Evolutionary conservation across 2,329 filamentous ascomycete species (phyloP).

Genomic region (Hypomyces rosellus): DNA sequence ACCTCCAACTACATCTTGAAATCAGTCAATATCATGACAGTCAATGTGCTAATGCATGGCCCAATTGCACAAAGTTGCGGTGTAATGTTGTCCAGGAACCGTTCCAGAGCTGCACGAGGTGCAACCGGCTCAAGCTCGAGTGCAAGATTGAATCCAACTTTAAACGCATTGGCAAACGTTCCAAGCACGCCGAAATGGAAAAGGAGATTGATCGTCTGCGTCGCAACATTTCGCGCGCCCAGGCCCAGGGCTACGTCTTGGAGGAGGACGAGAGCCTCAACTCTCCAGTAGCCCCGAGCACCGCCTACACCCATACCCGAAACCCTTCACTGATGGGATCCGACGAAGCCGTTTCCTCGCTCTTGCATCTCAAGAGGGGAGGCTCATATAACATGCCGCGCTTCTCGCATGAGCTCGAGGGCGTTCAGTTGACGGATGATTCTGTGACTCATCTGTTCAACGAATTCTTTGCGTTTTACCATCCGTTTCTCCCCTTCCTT

Average conservation of each 20-base stretch:
- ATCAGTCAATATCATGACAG: background rate
- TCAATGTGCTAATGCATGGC: constrained; percentile 1
- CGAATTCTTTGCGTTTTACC: constrained; percentile 70
- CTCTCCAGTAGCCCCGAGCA: constrained; percentile 48
- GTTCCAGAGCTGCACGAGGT: constrained; percentile 70
- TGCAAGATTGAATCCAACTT: constrained; percentile 79
- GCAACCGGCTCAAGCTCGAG: constrained; percentile 70
- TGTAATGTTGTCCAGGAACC: constrained; percentile 81
- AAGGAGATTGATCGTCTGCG: constrained; percentile 68
- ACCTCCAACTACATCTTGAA: background rate
- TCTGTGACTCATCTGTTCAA: constrained; percentile 59
- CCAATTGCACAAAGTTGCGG: constrained; percentile 50
- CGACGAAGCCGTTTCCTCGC: constrained; percentile 61
- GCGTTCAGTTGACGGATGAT: constrained; percentile 58
- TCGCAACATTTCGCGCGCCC: constrained; percentile 54
- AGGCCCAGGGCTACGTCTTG: constrained; percentile 50
- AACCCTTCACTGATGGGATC: constrained; percentile 61
- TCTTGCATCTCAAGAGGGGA: constrained; percentile 60
- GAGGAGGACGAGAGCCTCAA: constrained; percentile 53
- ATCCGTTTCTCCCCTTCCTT: constrained; percentile 72
- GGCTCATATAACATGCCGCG: constrained; percentile 55
- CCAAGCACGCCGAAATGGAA: constrained; percentile 80
- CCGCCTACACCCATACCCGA: constrained; percentile 53
- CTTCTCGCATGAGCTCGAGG: constrained; percentile 56
- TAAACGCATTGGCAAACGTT: constrained; percentile 67